A percentile compares a stretch with the other conserved stretches of the same genome.
Conservation (phyloP, 2,329 filamentous ascomycete species). For the Penicillium griseofulvum region DNA sequence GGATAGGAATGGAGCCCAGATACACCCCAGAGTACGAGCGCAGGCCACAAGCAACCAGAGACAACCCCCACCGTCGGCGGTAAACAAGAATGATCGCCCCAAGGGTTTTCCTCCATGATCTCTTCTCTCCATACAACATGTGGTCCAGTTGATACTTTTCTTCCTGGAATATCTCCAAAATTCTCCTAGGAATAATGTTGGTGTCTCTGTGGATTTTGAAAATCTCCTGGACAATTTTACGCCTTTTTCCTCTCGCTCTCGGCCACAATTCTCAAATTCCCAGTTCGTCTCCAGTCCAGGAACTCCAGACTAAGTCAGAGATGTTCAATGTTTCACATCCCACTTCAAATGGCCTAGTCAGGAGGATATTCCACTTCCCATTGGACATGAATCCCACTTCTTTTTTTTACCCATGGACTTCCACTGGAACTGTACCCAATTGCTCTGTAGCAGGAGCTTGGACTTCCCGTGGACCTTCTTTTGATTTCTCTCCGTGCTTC, state of each 20-base stretch:
- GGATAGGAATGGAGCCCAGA: slow-evolving; percentile 45
- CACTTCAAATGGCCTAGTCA: slow-evolving; percentile 1
- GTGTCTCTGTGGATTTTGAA: slow-evolving; percentile 6
- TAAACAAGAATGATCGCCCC: slow-evolving; percentile 23
- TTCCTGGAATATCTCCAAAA: slow-evolving; percentile 12
- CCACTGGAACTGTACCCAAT: slow-evolving; percentile 10
- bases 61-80: slow-evolving; percentile 40
- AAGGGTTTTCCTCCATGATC: slow-evolving; percentile 11
- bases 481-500: slow-evolving; percentile 14
- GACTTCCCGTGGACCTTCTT: slow-evolving; percentile 11
- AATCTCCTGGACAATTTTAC: slow-evolving; percentile 9
- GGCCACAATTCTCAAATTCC: neutral
- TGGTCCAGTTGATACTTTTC: slow-evolving; percentile 17
- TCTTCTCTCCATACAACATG: slow-evolving; percentile 7
- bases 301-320: neutral
- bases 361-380: slow-evolving; percentile 1
- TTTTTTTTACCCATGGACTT: slow-evolving; percentile 13
- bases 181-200: slow-evolving; percentile 16
- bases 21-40: slow-evolving; percentile 44
- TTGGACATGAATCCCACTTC: slow-evolving; percentile 7
- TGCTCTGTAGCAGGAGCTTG: slow-evolving; percentile 5
- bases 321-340: slow-evolving; percentile 4
- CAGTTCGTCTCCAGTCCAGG: slow-evolving; percentile 2
- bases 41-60: slow-evolving; percentile 42
- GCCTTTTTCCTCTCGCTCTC: slow-evolving; percentile 1